A percentile compares a stretch with the other conserved stretches of the same genome.
phyloP scores from a whole-genome alignment of 164 flowering plant species.

The Vitis riparia region DNA sequence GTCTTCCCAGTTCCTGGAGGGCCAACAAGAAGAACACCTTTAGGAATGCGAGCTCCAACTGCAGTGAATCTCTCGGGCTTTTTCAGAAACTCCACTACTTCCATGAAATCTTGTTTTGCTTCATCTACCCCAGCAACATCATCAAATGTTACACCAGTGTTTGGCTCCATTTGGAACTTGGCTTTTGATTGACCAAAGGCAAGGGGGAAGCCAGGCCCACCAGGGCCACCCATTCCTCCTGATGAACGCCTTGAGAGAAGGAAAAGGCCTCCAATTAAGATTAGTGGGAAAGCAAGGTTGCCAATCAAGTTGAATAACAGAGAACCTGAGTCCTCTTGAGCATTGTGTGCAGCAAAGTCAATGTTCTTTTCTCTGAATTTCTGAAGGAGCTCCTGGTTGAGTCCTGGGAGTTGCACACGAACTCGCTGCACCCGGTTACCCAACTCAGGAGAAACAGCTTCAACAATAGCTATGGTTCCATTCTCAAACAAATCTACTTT shows the following conservation, averaged over 20 bases:
- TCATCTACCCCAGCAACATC: slow-evolving; percentile 98
- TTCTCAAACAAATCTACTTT: slow-evolving; percentile 91
- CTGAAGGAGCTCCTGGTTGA: slow-evolving; percentile 88
- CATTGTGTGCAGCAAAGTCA: slow-evolving; percentile 94
- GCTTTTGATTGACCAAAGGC: slow-evolving; percentile 84
- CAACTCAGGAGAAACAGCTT: slow-evolving; percentile 86
- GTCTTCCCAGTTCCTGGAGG: slow-evolving; percentile 97
- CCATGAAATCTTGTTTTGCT: slow-evolving; percentile 93
- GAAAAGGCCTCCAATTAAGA: slow-evolving; percentile 84
- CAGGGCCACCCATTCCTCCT: slow-evolving; percentile 95
- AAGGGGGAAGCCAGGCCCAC: slow-evolving; percentile 91
- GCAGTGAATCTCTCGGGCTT: slow-evolving; percentile 94
- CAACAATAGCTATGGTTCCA: slow-evolving; percentile 95
- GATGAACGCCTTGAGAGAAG: slow-evolving; percentile 85
- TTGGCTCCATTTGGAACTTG: slow-evolving; percentile 96
- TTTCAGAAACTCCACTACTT: slow-evolving; percentile 90
- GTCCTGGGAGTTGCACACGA: slow-evolving; percentile 91
- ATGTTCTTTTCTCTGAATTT: slow-evolving; percentile 92
- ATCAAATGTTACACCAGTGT: slow-evolving; percentile 92
- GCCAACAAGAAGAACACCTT: slow-evolving; percentile 90
- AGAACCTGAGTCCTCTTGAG: slow-evolving; percentile 87
- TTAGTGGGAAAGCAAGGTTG: slow-evolving; percentile 79
- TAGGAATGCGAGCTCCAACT: slow-evolving; percentile 91
- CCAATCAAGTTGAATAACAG: slow-evolving; percentile 73
- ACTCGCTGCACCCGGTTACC: slow-evolving; percentile 89